phyloP scores from a whole-genome alignment of 805 yeast genomes.

The Wickerhamia fluorescens region DNA sequence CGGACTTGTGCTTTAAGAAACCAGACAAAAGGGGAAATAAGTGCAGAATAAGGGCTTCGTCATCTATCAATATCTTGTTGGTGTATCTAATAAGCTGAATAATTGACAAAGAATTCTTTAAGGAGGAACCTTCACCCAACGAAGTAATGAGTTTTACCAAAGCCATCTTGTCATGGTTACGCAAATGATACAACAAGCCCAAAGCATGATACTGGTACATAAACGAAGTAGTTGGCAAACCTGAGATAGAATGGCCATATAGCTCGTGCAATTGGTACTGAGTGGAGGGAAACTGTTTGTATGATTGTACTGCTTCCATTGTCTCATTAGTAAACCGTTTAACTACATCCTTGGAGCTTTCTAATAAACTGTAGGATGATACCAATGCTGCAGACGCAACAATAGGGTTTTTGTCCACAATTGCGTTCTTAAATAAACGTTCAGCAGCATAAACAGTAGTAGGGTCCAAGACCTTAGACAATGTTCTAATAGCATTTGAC shows the following conservation, averaged over 20 bases:
- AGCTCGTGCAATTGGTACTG: conserved; percentile 49
- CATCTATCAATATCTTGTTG: conserved; percentile 65
- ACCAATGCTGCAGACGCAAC: conserved; percentile 92
- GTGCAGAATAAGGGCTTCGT: conserved; percentile 51
- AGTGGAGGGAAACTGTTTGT: conserved; percentile 44
- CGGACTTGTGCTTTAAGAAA: conserved; percentile 75
- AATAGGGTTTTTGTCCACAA: conserved; percentile 83
- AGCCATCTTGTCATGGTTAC: conserved; percentile 92
- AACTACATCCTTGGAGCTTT: conserved; percentile 85
- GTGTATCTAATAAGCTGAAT: conserved; percentile 81
- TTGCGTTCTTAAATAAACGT: conserved; percentile 83
- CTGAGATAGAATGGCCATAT: conserved; percentile 44
- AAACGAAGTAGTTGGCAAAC: conserved; percentile 61
- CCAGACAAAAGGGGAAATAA: conserved; percentile 59
- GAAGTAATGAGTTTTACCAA: conserved; percentile 83
- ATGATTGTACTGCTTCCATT: conserved; percentile 75
- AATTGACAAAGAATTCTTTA: conserved; percentile 77
- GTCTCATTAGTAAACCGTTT: conserved; percentile 92
- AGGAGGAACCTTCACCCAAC: conserved; percentile 49
- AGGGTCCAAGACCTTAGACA: conserved; percentile 83
- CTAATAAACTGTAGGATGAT: conserved; percentile 82
- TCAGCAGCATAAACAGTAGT: conserved; percentile 90
- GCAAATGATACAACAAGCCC: conserved; percentile 79
- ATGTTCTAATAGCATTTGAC: conserved; percentile 91
- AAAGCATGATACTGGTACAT: conserved; percentile 94